These are phyloP conservation scores for Apiotrichum gracile DNA, from an alignment of 1,284 basidiomycete species.

Conservation along the genomic window DNA sequence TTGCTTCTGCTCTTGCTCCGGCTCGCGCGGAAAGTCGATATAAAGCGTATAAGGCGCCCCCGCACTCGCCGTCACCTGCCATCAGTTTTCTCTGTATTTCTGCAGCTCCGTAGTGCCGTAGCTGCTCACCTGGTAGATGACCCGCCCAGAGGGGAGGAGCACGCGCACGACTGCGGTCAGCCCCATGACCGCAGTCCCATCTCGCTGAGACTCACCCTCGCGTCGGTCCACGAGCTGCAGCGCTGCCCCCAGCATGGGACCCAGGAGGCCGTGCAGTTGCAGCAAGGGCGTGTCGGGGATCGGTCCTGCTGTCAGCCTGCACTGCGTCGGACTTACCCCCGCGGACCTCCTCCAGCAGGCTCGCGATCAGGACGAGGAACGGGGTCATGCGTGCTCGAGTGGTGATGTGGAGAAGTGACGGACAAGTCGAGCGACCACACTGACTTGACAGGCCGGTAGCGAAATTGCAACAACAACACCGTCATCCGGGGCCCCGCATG, in stretches of 20 bases:
- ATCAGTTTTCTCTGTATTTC: neutral
- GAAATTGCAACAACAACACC: no score
- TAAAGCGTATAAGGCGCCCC: slow-evolving; percentile 38
- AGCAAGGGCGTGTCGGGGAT: slow-evolving; percentile 26
- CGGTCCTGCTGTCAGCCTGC: no score
- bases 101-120: neutral
- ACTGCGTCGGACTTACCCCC: no score
- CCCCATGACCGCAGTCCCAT: neutral
- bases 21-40: slow-evolving; percentile 15
- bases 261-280: slow-evolving; percentile 37
- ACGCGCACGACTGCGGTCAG: slow-evolving; percentile 27
- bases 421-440: no score
- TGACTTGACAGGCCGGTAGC: no score
- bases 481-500: no score
- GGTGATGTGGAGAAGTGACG: no score
- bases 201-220: slow-evolving; percentile 26
- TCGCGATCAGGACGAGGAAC: no score
- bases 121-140: slow-evolving; percentile 26
- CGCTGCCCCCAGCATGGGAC: slow-evolving; percentile 37
- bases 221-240: slow-evolving; percentile 38
- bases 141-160: slow-evolving; percentile 22
- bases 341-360: no score
- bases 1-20: no score
- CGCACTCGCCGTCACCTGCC: slow-evolving; percentile 30
- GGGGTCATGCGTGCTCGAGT: no score